Base-by-base conservation (phyloP, 345 rosid species). In the Pugionium cornutum region DNA sequence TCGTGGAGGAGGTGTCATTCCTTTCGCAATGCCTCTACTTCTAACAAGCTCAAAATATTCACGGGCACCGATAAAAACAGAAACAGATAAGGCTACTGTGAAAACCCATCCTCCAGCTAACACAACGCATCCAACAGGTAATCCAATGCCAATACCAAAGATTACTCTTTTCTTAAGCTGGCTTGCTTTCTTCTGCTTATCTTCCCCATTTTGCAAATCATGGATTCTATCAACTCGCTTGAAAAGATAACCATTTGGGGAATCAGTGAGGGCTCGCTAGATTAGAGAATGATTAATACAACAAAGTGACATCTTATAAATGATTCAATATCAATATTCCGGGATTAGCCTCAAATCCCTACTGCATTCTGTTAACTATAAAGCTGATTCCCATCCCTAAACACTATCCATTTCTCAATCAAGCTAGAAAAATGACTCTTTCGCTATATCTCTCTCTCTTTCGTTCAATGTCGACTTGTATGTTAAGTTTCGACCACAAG, bases 1-100 rank as follows among this genome's bases (percentile, higher is more conserved):
- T 78, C 87, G 87, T 42, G 98, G 98, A 57, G 97, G 97, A 54
- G 98, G 97, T 0, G 97, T 89, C 98, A 92, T 92, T 77, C 96
- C 97, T 6, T 69, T 84, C 35, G 97, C 73, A 9, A 92, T 89
- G 68, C 94, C 97, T 48, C 77, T 83, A 72, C 94, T 92, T 54
- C 94, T 77, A 53, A 92, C 94, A 68, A 89, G 74, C 72, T 88
- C 91, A 68, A 92, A 89, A 76, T 89, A 92, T 69, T 92, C 96
- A 0, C 88, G 86, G 9, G 97, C 76, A 51, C 89, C 94, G 4
- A 82, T 78, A 32, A 92, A 92, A 37, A 89, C 94, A 64, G 83
- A 83, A 53, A 80, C 83, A 0, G 90, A 83, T 67, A 89, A 29
- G 26, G 78, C 86, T 62, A 77, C 43, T 0, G 98, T 83, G 65